phyloP scores from a whole-genome alignment of 495 filamentous ascomycete genomes.

The Chaetomium fimeti region DNA sequence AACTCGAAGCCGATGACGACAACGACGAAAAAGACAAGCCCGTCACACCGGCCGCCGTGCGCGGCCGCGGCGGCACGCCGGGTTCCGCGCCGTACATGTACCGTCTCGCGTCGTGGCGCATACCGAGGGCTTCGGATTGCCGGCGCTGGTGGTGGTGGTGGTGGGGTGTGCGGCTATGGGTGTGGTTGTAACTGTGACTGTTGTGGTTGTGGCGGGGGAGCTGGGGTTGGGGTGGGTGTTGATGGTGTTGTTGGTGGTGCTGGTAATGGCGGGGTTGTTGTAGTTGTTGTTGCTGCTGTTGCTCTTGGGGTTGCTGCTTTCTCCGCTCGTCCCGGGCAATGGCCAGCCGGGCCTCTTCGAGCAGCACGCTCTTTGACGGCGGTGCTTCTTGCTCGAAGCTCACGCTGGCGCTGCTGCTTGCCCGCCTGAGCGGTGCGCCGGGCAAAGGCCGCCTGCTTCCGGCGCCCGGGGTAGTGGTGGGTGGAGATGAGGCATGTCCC shows the following conservation, averaged over 20 bases:
- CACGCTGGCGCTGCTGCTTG: neutral
- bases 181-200: no score
- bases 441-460: neutral
- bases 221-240: neutral
- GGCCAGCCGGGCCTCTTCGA: neutral
- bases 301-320: neutral
- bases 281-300: neutral
- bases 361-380: neutral
- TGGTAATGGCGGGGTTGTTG: neutral
- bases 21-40: neutral
- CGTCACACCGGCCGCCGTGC: neutral
- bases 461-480: neutral
- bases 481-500: neutral
- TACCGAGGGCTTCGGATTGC: neutral
- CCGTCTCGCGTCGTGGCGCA: neutral
- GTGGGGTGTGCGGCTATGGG: no score
- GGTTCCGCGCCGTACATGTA: neutral
- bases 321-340: neutral
- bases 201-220: neutral
- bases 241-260: neutral
- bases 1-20: no score
- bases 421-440: constrained; percentile 12
- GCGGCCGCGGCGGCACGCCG: constrained; percentile 5
- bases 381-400: neutral
- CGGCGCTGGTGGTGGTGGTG: neutral